Percentiles rank a stretch among this genome's conserved stretches.
These are phyloP conservation scores for Pyrrhoderma lamaoense DNA, from an alignment of 1,284 basidiomycete species.

Conservation along the genomic window DNA sequence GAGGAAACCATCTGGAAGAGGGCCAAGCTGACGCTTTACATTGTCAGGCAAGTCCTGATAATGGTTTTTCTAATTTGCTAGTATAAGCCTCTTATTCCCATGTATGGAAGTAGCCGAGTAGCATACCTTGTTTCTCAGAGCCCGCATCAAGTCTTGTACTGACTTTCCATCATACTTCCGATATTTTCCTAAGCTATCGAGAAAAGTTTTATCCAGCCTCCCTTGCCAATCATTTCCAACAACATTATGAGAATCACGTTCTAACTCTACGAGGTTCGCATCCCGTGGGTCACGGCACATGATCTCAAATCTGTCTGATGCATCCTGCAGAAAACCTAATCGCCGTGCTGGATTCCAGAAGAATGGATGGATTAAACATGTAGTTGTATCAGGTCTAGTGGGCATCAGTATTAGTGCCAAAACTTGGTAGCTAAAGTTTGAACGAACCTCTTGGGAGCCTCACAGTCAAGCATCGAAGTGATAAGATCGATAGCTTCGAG, in stretches of 20 bases:
- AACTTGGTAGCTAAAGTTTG: background rate
- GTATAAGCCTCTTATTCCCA: conserved; percentile 12
- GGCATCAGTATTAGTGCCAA: background rate
- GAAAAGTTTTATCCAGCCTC: conserved; percentile 81
- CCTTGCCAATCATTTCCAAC: conserved; percentile 87
- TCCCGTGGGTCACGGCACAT: conserved; percentile 92
- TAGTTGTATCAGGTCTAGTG: conserved; percentile 77
- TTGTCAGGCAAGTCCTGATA: conserved; percentile 93
- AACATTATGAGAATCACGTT: conserved; percentile 58
- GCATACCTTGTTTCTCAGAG: conserved; percentile 89
- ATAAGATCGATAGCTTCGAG: conserved; percentile 81
- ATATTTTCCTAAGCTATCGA: conserved; percentile 94
- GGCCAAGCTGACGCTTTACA: conserved; percentile 80
- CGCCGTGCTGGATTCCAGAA: conserved; percentile 91
- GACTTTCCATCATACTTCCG: conserved; percentile 90
- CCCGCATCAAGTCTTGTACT: conserved; percentile 88
- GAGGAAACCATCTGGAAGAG: conserved; percentile 89
- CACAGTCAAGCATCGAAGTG: conserved; percentile 63
- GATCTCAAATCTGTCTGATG: conserved; percentile 95
- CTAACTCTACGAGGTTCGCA: conserved; percentile 67
- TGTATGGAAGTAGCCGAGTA: background rate
- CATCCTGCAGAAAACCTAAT: conserved; percentile 91
- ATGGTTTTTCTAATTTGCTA: conserved; percentile 80
- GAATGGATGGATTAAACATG: conserved; percentile 87
- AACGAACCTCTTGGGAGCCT: conserved; percentile 64